Percentiles rank a stretch among this genome's conserved stretches.
Conservation (phyloP, 2,329 filamentous ascomycete species). For the Parascedosporium putredinis region DNA sequence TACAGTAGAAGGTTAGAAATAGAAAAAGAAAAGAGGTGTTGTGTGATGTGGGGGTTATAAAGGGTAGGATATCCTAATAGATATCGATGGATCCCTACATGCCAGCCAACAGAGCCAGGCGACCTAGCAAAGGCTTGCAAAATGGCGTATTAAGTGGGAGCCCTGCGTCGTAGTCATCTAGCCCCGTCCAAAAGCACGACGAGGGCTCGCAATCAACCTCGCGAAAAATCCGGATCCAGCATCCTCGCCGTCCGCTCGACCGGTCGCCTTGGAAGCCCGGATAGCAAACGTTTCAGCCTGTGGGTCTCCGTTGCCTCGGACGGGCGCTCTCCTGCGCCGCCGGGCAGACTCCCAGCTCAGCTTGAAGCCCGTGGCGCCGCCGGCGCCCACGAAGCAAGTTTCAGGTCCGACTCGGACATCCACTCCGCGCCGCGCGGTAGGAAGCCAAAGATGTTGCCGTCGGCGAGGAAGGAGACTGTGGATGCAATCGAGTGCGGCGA, state of each 20-base stretch:
- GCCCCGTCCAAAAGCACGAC: neutral
- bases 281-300: neutral
- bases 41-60: too few species aligned
- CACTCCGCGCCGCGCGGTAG: neutral
- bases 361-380: conserved; percentile 4
- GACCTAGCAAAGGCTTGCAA: too few species aligned
- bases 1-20: too few species aligned
- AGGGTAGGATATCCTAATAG: too few species aligned
- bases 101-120: too few species aligned
- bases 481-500: conserved; percentile 25
- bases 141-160: too few species aligned
- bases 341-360: neutral
- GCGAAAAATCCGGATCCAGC: neutral
- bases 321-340: neutral
- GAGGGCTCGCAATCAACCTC: neutral
- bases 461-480: conserved; percentile 24
- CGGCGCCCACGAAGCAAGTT: conserved; percentile 6
- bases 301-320: neutral
- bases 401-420: conserved; percentile 9
- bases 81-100: too few species aligned
- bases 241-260: neutral
- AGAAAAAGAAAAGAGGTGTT: too few species aligned
- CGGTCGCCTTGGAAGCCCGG: neutral
- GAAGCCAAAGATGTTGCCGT: conserved; percentile 23
- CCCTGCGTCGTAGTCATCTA: too few species aligned